These are phyloP conservation scores for Gryganskiella cystojenkinii DNA, from an alignment of 192 early-diverging fungal genomes.

Conservation along the genomic window DNA sequence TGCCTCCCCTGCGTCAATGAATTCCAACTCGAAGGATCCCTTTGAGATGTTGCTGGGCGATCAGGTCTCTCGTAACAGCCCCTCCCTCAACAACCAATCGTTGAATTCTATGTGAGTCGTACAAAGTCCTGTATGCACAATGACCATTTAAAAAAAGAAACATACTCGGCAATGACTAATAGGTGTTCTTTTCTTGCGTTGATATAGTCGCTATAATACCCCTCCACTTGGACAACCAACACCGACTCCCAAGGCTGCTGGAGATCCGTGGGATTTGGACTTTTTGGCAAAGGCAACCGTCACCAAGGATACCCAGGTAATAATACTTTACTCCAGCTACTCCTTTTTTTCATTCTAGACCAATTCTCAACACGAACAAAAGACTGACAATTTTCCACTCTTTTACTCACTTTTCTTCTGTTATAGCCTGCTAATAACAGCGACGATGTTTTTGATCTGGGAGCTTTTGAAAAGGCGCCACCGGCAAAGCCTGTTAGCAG, in stretches of 20 bases:
- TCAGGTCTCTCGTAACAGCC: conserved; percentile 32
- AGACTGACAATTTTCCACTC: background rate
- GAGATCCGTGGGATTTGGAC: conserved; percentile 48
- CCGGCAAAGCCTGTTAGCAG: conserved; percentile 18
- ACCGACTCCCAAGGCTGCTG: conserved; percentile 4
- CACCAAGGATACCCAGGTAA: conserved; percentile 27
- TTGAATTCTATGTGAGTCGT: conserved; percentile 35
- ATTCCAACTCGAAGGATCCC: conserved; percentile 20
- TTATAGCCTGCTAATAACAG: conserved; percentile 15
- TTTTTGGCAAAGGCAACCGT: conserved; percentile 42
- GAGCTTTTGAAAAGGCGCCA: conserved; percentile 38
- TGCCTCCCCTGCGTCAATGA: conserved; percentile 17
- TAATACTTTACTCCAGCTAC: no score
- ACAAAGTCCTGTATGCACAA: background rate
- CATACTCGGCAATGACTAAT: background rate
- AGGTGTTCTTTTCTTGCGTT: background rate
- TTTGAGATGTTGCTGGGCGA: conserved; percentile 33
- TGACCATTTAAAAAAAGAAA: background rate
- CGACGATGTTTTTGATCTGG: conserved; percentile 46
- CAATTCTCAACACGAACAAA: background rate
- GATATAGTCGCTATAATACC: conserved; percentile 36
- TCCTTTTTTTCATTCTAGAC: background rate
- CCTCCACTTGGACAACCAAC: conserved; percentile 26
- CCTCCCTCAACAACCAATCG: conserved; percentile 40
- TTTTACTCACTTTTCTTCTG: background rate